Conservation (phyloP, 2,329 filamentous ascomycete genomes). For the Fusarium sp. region DNA sequence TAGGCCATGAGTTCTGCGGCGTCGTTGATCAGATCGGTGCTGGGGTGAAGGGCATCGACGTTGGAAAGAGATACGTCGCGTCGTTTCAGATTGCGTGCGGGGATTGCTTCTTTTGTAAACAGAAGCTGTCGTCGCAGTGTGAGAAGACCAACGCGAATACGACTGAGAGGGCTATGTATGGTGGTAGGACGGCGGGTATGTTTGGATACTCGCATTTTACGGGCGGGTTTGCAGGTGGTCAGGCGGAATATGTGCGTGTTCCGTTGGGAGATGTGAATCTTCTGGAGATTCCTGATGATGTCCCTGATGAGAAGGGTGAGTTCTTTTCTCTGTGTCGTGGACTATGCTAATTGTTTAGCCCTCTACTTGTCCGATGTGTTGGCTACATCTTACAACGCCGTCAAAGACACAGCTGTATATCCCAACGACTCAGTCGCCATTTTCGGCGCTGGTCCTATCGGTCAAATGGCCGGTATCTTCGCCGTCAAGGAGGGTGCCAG, state of each 20-base stretch:
- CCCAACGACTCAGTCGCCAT: constrained; percentile 82
- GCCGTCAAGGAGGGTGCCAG: constrained; percentile 79
- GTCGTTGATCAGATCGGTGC: constrained; percentile 69
- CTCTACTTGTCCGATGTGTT: constrained; percentile 87
- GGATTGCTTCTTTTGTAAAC: constrained; percentile 81
- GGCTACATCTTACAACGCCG: constrained; percentile 82
- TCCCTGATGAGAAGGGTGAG: constrained; percentile 83
- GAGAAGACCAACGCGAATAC: constrained; percentile 83
- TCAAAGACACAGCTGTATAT: constrained; percentile 87
- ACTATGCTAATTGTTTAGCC: constrained; percentile 46
- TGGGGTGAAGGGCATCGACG: constrained; percentile 64
- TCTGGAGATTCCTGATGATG: constrained; percentile 79
- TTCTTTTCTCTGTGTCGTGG: background rate
- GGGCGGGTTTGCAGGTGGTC: constrained; percentile 87
- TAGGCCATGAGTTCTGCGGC: constrained; percentile 74
- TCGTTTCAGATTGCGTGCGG: constrained; percentile 87
- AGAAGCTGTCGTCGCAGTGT: constrained; percentile 84
- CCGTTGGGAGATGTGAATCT: constrained; percentile 86
- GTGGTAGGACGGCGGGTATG: constrained; percentile 79
- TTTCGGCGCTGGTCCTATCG: constrained; percentile 88
- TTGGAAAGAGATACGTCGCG: constrained; percentile 80
- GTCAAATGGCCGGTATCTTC: constrained; percentile 86
- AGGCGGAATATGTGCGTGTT: constrained; percentile 88
- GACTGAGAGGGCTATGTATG: constrained; percentile 81
- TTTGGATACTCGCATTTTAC: constrained; percentile 84